These are phyloP conservation scores for Aechmea fasciata DNA, from an alignment of 176 grass and related monocot genomes.

Conservation along the genomic window DNA sequence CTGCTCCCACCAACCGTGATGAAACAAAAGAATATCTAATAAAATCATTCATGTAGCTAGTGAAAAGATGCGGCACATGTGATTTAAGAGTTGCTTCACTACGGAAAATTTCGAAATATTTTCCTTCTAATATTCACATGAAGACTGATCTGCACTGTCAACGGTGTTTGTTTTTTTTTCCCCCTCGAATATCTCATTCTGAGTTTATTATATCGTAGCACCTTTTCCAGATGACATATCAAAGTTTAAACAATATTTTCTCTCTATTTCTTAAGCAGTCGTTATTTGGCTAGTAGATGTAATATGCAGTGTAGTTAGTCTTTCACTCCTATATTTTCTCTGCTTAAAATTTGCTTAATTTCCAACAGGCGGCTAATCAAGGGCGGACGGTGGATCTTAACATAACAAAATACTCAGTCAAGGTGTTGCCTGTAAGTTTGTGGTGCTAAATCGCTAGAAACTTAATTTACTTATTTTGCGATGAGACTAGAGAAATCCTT, in stretches of 20 bases:
- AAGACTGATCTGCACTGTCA: not conserved
- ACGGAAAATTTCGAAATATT: no score
- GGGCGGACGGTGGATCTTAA: conserved; percentile 55
- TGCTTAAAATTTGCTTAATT: not conserved
- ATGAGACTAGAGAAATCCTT: not conserved
- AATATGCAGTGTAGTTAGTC: not conserved
- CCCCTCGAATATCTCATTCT: not conserved
- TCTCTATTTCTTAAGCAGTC: not conserved
- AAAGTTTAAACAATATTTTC: not conserved
- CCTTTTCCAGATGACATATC: not conserved
- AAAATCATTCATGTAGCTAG: no score
- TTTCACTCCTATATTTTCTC: not conserved
- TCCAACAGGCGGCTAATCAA: conserved; percentile 43
- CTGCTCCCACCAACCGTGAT: no score
- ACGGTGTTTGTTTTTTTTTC: not conserved
- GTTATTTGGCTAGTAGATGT: not conserved
- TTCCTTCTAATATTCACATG: not conserved
- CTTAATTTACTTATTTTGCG: no score
- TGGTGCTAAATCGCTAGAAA: not conserved
- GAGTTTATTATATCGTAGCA: not conserved
- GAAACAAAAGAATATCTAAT: no score
- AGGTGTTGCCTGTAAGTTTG: conserved; percentile 75
- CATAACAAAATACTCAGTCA: conserved; percentile 78
- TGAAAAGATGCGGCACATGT: no score
- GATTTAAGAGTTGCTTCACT: no score